Evolutionary conservation across 495 filamentous ascomycete genomes (phyloP).

Genomic region (Hypoxylon cercidicola): DNA sequence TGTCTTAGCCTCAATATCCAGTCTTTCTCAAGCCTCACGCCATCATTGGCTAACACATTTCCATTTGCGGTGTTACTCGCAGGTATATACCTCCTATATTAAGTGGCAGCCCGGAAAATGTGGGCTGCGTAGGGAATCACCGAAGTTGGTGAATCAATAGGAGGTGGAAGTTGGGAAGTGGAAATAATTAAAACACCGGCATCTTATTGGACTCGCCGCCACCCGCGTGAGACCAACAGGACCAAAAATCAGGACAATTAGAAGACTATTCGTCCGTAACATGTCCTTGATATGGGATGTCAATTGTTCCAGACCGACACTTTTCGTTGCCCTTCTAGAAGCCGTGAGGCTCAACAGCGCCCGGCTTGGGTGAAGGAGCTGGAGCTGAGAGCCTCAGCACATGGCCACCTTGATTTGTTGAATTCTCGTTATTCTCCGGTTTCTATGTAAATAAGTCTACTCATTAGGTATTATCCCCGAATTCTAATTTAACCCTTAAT

Average conservation of each 20-base stretch:
- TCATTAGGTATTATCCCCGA: conserved; percentile 7
- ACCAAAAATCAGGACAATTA: conserved; percentile 1
- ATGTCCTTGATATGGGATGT: background rate
- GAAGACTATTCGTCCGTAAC: background rate
- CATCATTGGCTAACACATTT: conserved; percentile 14
- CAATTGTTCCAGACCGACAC: too few species aligned
- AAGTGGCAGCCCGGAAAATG: conserved; percentile 4
- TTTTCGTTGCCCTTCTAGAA: too few species aligned
- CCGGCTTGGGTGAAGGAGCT: too few species aligned
- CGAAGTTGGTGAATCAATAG: background rate
- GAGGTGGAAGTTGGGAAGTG: background rate
- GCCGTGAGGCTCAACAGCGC: too few species aligned
- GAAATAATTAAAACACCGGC: background rate
- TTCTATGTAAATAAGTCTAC: background rate
- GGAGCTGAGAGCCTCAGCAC: too few species aligned
- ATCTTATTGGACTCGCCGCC: background rate
- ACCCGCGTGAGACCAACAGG: background rate
- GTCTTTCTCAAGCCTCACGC: conserved; percentile 1
- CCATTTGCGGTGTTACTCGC: background rate
- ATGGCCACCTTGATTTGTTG: too few species aligned
- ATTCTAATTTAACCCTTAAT: conserved; percentile 4
- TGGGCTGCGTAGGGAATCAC: background rate
- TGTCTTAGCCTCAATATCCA: conserved; percentile 8
- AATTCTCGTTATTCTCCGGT: too few species aligned
- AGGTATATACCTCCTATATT: conserved; percentile 5